These are phyloP conservation scores for Neobulgaria alba DNA, from an alignment of 2,329 filamentous ascomycete genomes.

Conservation along the genomic window DNA sequence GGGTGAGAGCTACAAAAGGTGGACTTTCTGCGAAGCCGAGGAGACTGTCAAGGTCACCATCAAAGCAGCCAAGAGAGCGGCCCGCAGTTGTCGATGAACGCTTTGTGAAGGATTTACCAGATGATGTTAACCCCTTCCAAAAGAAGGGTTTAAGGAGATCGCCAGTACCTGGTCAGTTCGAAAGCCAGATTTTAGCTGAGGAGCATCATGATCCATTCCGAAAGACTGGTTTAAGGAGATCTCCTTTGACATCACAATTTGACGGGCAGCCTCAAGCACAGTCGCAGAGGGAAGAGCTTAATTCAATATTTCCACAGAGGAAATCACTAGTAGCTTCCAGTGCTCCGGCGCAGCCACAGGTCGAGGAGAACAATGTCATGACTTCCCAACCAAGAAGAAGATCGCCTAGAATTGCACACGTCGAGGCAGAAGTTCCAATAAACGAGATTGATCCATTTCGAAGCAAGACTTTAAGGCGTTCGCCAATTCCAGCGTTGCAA, in stretches of 20 bases:
- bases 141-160: slow-evolving; percentile 25
- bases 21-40: slow-evolving; percentile 22
- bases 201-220: slow-evolving; percentile 11
- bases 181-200: not conserved
- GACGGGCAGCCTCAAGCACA: too few relatives aligned
- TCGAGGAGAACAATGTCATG: too few relatives aligned
- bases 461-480: slow-evolving; percentile 1
- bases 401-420: too few relatives aligned
- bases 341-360: too few relatives aligned
- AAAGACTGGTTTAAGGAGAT: slow-evolving; percentile 3
- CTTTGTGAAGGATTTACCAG: slow-evolving; percentile 2
- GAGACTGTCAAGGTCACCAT: slow-evolving; percentile 22
- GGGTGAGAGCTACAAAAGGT: slow-evolving; percentile 14
- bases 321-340: too few relatives aligned
- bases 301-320: too few relatives aligned
- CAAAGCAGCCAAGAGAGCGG: slow-evolving; percentile 12
- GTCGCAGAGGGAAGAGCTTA: too few relatives aligned
- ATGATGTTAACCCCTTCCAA: slow-evolving; percentile 22
- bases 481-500: slow-evolving; percentile 2
- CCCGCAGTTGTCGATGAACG: slow-evolving; percentile 3
- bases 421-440: too few relatives aligned
- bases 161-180: slow-evolving; percentile 9
- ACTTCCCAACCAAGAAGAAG: too few relatives aligned
- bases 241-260: slow-evolving; percentile 1
- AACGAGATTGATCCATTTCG: not conserved